A percentile compares a stretch with the other conserved stretches of the same genome.
phyloP scores from a whole-genome alignment of 805 yeast genomes.

The Allodekkera sacchari region DNA sequence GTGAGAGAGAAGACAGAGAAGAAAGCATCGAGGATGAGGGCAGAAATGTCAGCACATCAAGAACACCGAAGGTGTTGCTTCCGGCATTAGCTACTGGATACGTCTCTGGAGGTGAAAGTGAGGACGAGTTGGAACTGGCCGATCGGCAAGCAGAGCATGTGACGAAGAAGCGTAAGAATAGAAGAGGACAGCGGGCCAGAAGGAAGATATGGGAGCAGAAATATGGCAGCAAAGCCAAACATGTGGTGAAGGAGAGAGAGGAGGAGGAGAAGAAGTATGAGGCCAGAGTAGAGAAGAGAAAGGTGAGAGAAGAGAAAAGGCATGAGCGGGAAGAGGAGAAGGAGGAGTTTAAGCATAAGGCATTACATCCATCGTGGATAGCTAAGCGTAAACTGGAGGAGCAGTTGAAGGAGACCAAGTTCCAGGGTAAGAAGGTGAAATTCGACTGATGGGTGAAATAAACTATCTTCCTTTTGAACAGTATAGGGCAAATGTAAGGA shows the following conservation, averaged over 20 bases:
- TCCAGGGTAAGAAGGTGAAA: conserved; percentile 76
- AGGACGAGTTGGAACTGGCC: conserved; percentile 33
- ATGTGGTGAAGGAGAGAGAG: conserved; percentile 59
- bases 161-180: conserved; percentile 54
- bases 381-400: conserved; percentile 76
- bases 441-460: conserved; percentile 38
- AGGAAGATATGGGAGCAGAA: conserved; percentile 94
- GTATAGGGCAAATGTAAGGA: neutral
- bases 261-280: conserved; percentile 53
- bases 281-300: conserved; percentile 50
- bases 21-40: conserved; percentile 4
- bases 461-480: neutral
- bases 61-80: conserved; percentile 3
- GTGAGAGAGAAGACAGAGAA: conserved; percentile 17
- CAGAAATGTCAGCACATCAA: too few relatives aligned
- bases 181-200: conserved; percentile 97
- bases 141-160: conserved; percentile 45
- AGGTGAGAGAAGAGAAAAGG: conserved; percentile 9
- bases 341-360: conserved; percentile 11
- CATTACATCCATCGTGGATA: conserved; percentile 95
- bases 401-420: conserved; percentile 53
- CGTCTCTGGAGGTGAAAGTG: conserved; percentile 71
- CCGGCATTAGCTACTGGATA: conserved; percentile 78
- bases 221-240: conserved; percentile 78
- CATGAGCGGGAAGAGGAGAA: conserved; percentile 8